These are phyloP conservation scores for Talaromyces funiculosus DNA, from an alignment of 2,329 filamentous ascomycete genomes.

Conservation along the genomic window DNA sequence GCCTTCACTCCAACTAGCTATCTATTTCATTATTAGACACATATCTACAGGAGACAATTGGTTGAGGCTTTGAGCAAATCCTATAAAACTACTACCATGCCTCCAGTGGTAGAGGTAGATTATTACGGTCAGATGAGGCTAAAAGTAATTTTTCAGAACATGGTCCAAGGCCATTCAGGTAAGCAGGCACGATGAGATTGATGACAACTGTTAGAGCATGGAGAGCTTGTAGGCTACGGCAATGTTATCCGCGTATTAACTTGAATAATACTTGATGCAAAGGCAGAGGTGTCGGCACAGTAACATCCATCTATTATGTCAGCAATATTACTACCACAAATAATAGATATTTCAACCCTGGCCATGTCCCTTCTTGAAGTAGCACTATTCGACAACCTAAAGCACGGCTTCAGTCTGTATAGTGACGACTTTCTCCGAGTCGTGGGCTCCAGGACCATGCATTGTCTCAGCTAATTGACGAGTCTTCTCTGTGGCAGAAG, in stretches of 20 bases:
- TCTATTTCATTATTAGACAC: neutral
- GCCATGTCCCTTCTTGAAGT: neutral
- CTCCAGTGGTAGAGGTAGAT: neutral
- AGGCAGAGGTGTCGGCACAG: neutral
- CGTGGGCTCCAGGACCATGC: neutral
- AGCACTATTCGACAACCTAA: neutral
- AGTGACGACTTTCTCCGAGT: conserved; percentile 1
- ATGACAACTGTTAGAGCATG: too few relatives aligned
- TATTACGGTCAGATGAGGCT: neutral
- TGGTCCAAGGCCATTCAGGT: neutral
- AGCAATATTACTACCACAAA: neutral
- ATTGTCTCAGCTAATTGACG: neutral
- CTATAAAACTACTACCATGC: neutral
- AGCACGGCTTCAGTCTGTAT: neutral
- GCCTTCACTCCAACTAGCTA: neutral
- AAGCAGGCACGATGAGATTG: neutral
- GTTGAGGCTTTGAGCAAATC: neutral
- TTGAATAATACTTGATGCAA: neutral
- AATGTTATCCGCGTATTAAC: neutral
- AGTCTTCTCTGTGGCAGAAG: neutral
- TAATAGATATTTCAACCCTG: neutral
- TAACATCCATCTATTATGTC: neutral
- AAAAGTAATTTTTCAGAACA: neutral
- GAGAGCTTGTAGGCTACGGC: neutral
- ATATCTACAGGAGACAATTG: neutral